phyloP scores from a whole-genome alignment of 768 basidiomycete genomes.

The Suillus hirtellus region DNA sequence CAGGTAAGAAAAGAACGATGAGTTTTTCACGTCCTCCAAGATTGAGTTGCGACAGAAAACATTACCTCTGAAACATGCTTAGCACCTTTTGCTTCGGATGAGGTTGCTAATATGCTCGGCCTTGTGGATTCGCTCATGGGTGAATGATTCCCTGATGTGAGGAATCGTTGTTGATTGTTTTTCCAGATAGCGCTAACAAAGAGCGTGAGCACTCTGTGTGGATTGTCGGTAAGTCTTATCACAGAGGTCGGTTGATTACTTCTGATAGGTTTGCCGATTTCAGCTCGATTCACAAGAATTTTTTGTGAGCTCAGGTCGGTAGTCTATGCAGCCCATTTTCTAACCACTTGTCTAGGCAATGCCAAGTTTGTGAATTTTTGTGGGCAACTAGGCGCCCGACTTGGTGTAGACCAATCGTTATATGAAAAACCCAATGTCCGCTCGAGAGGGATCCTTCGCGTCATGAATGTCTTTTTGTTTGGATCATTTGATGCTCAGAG shows the following conservation, averaged over 20 bases:
- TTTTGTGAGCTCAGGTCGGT: conserved; percentile 3
- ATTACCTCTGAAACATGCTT: conserved; percentile 12
- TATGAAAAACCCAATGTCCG: conserved; percentile 6
- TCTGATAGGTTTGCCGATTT: neutral
- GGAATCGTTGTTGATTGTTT: neutral
- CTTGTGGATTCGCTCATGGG: conserved; percentile 7
- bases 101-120: conserved; percentile 9
- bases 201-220: neutral
- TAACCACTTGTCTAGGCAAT: conserved; percentile 16
- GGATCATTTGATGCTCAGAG: conserved; percentile 46
- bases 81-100: conserved; percentile 8
- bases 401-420: conserved; percentile 30
- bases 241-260: neutral
- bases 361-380: conserved; percentile 37
- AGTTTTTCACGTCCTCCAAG: neutral
- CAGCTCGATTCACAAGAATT: conserved; percentile 12
- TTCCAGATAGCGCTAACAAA: neutral
- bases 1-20: conserved; percentile 1
- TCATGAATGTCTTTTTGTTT: conserved; percentile 41
- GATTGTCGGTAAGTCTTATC: neutral
- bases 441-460: conserved; percentile 15
- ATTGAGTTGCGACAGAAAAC: conserved; percentile 2
- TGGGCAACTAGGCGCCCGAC: conserved; percentile 38
- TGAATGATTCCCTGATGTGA: neutral
- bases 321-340: neutral